Evolutionary conservation across 1,284 basidiomycete genomes (phyloP).

Genomic region (Rhodotorula sp.): DNA sequence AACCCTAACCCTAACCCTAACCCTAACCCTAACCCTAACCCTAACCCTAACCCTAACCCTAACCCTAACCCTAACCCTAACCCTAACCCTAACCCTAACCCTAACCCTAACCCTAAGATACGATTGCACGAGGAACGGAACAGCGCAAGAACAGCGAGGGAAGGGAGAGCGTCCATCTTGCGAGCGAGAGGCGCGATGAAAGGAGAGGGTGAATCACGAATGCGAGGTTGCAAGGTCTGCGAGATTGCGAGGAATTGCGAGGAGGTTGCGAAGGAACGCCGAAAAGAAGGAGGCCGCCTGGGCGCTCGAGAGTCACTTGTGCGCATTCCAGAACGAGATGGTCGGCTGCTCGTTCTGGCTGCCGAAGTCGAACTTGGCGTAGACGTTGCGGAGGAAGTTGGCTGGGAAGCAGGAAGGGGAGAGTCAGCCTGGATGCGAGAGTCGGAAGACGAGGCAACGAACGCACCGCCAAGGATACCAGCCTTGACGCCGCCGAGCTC

Average conservation of each 20-base stretch:
- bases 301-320: not conserved
- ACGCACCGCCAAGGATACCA: conserved; percentile 10
- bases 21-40: too few species aligned
- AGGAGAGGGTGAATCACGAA: not conserved
- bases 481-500: not conserved
- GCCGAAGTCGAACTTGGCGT: not conserved
- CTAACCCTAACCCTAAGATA: too few species aligned
- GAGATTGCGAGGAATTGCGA: not conserved
- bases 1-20: too few species aligned
- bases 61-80: too few species aligned
- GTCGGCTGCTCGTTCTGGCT: not conserved
- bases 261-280: not conserved
- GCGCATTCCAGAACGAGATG: not conserved
- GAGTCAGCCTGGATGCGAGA: not conserved
- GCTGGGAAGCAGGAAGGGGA: not conserved
- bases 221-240: not conserved
- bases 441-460: not conserved
- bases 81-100: too few species aligned
- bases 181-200: not conserved
- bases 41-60: too few species aligned
- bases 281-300: not conserved
- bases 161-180: not conserved
- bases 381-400: not conserved
- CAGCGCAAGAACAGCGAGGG: not conserved
- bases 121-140: too few species aligned